Evolutionary conservation across 129 eudicot genomes (phyloP).

Genomic region (Helianthus annuus): DNA sequence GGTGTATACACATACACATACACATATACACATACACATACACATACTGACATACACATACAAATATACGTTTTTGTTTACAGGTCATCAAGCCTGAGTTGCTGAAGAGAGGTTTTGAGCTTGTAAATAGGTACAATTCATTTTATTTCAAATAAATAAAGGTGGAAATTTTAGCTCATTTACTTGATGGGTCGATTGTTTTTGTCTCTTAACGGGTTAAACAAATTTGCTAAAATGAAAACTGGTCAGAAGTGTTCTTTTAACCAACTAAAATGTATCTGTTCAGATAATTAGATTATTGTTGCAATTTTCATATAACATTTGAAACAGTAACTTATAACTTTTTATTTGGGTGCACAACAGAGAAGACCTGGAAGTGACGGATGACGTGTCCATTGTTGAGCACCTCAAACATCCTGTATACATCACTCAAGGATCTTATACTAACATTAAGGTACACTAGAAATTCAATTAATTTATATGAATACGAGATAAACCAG

Average conservation of each 20-base stretch:
- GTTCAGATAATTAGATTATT: background rate
- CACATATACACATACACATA: background rate
- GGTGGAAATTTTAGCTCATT: background rate
- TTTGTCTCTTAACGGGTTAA: background rate
- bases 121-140: slow-evolving; percentile 78
- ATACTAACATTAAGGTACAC: slow-evolving; percentile 92
- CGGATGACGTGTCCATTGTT: slow-evolving; percentile 97
- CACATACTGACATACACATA: background rate
- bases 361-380: slow-evolving; percentile 96
- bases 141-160: background rate
- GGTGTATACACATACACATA: slow-evolving; percentile 39
- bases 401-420: slow-evolving; percentile 98
- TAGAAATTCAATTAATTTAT: background rate
- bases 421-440: slow-evolving; percentile 95
- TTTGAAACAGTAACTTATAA: background rate
- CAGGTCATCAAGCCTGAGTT: slow-evolving; percentile 90
- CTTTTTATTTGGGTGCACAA: slow-evolving; percentile 11
- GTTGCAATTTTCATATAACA: background rate
- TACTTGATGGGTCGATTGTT: background rate
- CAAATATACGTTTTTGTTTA: background rate
- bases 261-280: background rate
- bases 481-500: background rate
- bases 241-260: background rate
- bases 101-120: slow-evolving; percentile 91
- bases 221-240: background rate